Evolutionary conservation across 495 filamentous ascomycete species (phyloP), one percentile per base, ranked within the genome.

Genomic region (Letharia lupina): DNA sequence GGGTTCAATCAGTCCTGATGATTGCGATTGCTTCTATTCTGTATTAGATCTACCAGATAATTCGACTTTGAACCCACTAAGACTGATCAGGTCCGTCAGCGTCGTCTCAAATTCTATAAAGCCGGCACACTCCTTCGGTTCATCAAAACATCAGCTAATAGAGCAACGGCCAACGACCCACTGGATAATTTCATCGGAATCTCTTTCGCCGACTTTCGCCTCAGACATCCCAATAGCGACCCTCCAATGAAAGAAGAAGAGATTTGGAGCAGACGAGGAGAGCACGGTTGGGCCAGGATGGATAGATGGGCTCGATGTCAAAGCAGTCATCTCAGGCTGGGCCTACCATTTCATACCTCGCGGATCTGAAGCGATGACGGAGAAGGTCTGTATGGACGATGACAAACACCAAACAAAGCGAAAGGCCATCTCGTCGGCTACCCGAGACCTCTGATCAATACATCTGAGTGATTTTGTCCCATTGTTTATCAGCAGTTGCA

Each of bases 151-250:
- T 54, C 65, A 10, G n/a, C 23, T 7, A 70, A 70, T 33, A 33
- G 68, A 39, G 68, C 65, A 28, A 59, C 67, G 7, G 60, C 40
- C 35, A 52, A 23, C 48, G 31, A 60, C 4, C 48, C 20, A 18
- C 45, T 70, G 35, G 60, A 70, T 35, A 31, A 15, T 8, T 70
- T 50, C 65, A 52, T 67, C 18, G 33, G 52, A 4, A 61, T 70
- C 4, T 67, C 68, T 15, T 70, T 70, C 61, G 61, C 56, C 11
- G 62, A 67, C 4, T 70, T 67, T 59, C 65, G 68, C 9, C 56
- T 70, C 42, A 52, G 67, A 28, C 63, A 65, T 59, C 40, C 61
- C 23, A 50, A 47, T 47, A 7, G 4, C 20, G 16, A 47, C 15
- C 16, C 44, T 13, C 15, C 44, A 20, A 47, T 15, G 44, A 47